Percentiles rank a stretch among this genome's conserved stretches.
Evolutionary conservation across 148 eudicot genomes (phyloP).

Genomic region (Silene uniflora): DNA sequence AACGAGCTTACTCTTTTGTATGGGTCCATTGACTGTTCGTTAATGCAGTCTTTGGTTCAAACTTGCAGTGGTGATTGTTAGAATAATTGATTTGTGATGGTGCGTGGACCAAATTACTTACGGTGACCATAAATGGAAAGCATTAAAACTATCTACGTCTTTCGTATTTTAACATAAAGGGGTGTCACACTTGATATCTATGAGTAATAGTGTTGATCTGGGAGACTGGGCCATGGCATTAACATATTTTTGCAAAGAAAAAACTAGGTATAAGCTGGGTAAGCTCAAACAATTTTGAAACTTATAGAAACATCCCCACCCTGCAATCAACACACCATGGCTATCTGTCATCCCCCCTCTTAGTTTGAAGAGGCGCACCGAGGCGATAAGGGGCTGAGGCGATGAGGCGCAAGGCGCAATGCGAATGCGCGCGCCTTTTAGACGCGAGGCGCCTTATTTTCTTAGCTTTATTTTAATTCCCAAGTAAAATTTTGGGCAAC

Average conservation of each 20-base stretch:
- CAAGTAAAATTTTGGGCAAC: too few species aligned
- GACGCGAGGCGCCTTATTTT: too few species aligned
- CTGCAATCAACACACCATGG: background rate
- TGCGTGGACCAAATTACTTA: background rate
- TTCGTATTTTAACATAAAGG: background rate
- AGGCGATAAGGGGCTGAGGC: too few species aligned
- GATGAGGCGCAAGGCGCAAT: too few species aligned
- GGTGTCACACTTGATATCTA: background rate
- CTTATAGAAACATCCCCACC: background rate
- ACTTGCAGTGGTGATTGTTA: background rate
- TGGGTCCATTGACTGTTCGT: background rate
- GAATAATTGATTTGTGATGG: background rate
- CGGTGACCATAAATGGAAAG: background rate
- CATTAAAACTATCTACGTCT: background rate
- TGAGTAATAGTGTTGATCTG: background rate
- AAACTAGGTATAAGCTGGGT: background rate
- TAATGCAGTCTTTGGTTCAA: background rate
- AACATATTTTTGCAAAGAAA: background rate
- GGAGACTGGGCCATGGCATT: too few species aligned
- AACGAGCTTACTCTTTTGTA: background rate
- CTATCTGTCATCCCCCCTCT: background rate
- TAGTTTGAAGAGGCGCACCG: too few species aligned
- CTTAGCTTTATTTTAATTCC: too few species aligned
- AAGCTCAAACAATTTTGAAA: background rate
- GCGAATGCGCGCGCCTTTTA: too few species aligned